Conservation (phyloP, 2,329 filamentous ascomycete genomes). For the Akanthomyces dipterigenus region DNA sequence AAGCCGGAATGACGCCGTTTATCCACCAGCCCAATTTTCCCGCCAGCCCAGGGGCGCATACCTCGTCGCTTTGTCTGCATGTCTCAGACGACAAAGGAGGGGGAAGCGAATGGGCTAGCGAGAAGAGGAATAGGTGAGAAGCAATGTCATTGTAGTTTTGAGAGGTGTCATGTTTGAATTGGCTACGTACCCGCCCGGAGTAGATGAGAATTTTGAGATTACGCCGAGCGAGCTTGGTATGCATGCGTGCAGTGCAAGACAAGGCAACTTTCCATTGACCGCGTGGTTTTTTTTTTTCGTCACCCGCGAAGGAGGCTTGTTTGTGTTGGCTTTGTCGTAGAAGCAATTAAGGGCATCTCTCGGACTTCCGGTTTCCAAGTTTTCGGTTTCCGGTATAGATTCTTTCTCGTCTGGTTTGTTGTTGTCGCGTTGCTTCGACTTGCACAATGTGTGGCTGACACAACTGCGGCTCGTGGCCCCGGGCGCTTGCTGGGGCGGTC, state of each 20-base stretch:
- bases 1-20: not conserved
- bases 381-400: too few relatives aligned
- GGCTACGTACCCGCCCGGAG: too few relatives aligned
- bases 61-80: not conserved
- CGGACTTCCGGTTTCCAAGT: too few relatives aligned
- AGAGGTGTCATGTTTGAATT: not conserved
- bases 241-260: not conserved
- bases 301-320: not conserved
- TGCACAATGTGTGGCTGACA: not conserved
- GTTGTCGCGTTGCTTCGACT: too few relatives aligned
- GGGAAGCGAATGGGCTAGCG: too few relatives aligned
- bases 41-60: not conserved
- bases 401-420: not conserved
- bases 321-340: not conserved
- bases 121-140: not conserved
- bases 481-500: slow-evolving; percentile 1
- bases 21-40: not conserved
- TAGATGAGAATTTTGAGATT: not conserved
- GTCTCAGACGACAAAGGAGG: slow-evolving; percentile 4
- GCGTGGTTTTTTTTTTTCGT: too few relatives aligned
- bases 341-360: not conserved
- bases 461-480: not conserved
- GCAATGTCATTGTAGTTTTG: too few relatives aligned
- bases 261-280: not conserved
- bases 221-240: not conserved